Conservation (phyloP, 192 early-diverging fungal species). For the Umbelopsis vinacea region DNA sequence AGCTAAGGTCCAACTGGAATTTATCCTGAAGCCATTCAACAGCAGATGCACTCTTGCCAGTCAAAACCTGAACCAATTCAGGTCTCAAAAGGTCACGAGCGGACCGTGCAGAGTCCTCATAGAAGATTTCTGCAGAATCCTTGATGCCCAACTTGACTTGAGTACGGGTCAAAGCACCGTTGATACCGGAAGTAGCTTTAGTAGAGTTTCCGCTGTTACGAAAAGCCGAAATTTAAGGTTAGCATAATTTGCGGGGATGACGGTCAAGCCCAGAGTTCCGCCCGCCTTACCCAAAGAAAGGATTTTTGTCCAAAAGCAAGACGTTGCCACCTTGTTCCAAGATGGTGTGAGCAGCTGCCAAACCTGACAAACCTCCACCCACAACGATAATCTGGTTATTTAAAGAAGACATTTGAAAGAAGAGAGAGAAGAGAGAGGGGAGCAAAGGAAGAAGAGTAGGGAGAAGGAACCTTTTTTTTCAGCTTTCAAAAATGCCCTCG, state of each 20-base stretch:
- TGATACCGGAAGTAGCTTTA: conserved; percentile 98
- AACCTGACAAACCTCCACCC: conserved; percentile 89
- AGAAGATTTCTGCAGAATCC: conserved; percentile 87
- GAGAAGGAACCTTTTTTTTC: too few species aligned
- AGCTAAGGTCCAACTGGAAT: conserved; percentile 86
- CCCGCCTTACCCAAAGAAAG: conserved; percentile 74
- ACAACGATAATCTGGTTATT: conserved; percentile 75
- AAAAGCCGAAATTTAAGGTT: conserved; percentile 16
- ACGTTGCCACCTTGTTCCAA: conserved; percentile 86
- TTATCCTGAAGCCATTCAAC: conserved; percentile 93
- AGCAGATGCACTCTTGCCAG: conserved; percentile 82
- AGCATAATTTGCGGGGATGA: conserved; percentile 14
- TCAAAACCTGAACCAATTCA: conserved; percentile 83
- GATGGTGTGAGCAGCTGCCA: conserved; percentile 86
- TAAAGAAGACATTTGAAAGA: conserved; percentile 38
- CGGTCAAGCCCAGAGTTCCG: neutral
- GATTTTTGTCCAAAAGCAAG: conserved; percentile 84
- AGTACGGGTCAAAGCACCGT: conserved; percentile 88
- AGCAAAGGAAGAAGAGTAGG: too few species aligned
- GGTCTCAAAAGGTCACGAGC: conserved; percentile 83
- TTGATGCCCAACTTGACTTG: conserved; percentile 70
- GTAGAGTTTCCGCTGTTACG: conserved; percentile 85
- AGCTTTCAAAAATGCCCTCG: too few species aligned
- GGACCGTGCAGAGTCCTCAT: conserved; percentile 85
- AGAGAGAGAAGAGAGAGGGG: conserved; percentile 15